Evolutionary conservation across 352 stramenopile genomes (phyloP), one percentile per base, ranked within the genome.

Genomic region (Globisporangium alternatum): DNA sequence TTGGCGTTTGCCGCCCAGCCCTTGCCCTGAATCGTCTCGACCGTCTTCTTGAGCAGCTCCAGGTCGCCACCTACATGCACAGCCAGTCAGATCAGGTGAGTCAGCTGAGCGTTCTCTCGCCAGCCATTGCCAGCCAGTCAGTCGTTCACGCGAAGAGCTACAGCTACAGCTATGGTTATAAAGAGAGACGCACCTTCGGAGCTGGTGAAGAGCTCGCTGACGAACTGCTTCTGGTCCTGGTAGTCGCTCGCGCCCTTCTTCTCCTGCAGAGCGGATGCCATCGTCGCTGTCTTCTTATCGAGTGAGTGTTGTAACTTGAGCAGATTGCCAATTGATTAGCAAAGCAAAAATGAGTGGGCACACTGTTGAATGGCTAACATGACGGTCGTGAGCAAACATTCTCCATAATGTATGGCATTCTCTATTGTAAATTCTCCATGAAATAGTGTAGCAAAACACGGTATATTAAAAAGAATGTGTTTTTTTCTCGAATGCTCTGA

Each of bases 161-260:
- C 28, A 25, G 13, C 15, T 3, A 47, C 7, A 53, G 22, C 41
- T 6, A 60, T 1, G n/a, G n/a, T n/a, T n/a, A n/a, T n/a, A n/a
- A n/a, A n/a, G n/a, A 15, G 9, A 8, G 10, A 75, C 77, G 69
- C 64, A 94, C 85, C 86, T 67, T 94, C 80, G 28, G 85, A 81
- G 56, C 77, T 88, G 49, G 76, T 82, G 53, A 92, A 77, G 44
- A 94, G 72, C 48, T 91, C 77, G 25, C 71, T 70, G 37, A 91
- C 79, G n/a, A 94, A 67, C 68, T 94, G 75, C 69, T 89, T 89
- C 64, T 94, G 81, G 64, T 84, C 77, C 64, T 94, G 77, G 71
- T 86, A 94, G 66, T 91, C 72, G 65, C 76, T 81, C 39, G 72
- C 76, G 57, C 86, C 83, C 48, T 82, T 65, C 62, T 87, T 72